Percentiles rank a stretch among this genome's conserved stretches.
Evolutionary conservation across 768 basidiomycete genomes (phyloP).

Genomic region (Naematelia encephala): DNA sequence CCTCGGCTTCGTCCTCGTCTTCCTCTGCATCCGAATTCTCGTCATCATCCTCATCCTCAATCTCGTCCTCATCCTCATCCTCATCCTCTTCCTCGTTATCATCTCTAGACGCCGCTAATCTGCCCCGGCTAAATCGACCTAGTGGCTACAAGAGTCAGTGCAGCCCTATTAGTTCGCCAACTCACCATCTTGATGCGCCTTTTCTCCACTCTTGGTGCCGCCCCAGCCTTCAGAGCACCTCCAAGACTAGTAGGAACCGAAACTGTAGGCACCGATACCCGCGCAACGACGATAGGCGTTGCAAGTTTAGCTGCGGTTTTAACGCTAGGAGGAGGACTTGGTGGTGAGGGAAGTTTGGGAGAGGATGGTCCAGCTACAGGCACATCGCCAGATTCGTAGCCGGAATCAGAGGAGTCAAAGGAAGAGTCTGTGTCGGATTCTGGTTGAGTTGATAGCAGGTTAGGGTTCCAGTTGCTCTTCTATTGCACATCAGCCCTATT

Average conservation of each 20-base stretch:
- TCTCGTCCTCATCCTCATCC: not conserved
- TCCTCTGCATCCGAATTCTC: slow-evolving; percentile 26
- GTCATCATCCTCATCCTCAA: not conserved
- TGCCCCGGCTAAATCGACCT: not conserved
- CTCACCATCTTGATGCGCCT: not conserved
- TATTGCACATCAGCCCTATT: not conserved
- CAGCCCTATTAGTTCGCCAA: not conserved
- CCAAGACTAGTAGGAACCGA: slow-evolving; percentile 1
- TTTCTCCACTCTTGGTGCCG: not conserved
- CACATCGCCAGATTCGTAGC: slow-evolving; percentile 22
- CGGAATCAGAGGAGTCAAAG: slow-evolving; percentile 37
- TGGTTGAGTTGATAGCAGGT: slow-evolving; percentile 29
- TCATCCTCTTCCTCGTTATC: not conserved
- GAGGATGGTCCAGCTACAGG: slow-evolving; percentile 1
- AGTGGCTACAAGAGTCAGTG: not conserved
- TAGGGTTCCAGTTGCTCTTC: slow-evolving; percentile 33
- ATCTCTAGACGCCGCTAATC: not conserved
- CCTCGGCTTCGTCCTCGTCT: slow-evolving; percentile 31
- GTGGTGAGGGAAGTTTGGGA: slow-evolving; percentile 1
- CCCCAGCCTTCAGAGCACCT: slow-evolving; percentile 54
- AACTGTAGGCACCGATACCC: not conserved
- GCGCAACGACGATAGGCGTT: not conserved
- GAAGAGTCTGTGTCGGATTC: slow-evolving; percentile 24
- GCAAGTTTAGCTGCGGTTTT: not conserved
- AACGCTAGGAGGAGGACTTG: not conserved